Evolutionary conservation across 202 grass and related monocot genomes (phyloP).

Genomic region (Schoenoplectus triqueter): DNA sequence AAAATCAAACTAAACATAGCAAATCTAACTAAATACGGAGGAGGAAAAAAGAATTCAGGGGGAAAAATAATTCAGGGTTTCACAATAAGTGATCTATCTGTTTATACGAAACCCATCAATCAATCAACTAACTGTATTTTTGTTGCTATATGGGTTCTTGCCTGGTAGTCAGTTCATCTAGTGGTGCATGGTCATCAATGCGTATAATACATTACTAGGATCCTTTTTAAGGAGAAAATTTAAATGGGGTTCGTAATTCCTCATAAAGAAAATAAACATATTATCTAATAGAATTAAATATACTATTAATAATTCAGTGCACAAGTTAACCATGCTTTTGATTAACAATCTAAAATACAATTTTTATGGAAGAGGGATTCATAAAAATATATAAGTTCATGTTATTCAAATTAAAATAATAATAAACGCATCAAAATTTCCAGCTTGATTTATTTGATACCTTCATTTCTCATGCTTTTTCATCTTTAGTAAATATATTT

Average conservation of each 20-base stretch:
- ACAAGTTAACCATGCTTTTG: neutral
- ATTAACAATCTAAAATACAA: neutral
- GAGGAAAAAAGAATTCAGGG: too few species aligned
- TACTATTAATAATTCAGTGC: neutral
- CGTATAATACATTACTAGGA: neutral
- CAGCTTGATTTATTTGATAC: neutral
- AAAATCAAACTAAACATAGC: too few species aligned
- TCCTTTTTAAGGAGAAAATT: slow-evolving; percentile 1
- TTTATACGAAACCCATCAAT: slow-evolving; percentile 31
- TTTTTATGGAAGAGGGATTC: neutral
- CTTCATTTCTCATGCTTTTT: neutral
- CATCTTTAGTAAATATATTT: too few species aligned
- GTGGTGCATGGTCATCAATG: slow-evolving; percentile 27
- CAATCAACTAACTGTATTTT: slow-evolving; percentile 20
- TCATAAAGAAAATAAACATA: neutral
- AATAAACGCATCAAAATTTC: neutral
- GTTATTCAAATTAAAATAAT: neutral
- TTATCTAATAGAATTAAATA: neutral
- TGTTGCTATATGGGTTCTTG: slow-evolving; percentile 20
- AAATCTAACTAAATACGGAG: too few species aligned
- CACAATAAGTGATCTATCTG: neutral
- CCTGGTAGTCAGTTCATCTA: slow-evolving; percentile 27
- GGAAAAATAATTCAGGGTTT: neutral
- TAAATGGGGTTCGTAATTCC: neutral
- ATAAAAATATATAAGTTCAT: neutral